Base-by-base conservation (phyloP, 106 monocot species). In the Cymbidium sinense region DNA sequence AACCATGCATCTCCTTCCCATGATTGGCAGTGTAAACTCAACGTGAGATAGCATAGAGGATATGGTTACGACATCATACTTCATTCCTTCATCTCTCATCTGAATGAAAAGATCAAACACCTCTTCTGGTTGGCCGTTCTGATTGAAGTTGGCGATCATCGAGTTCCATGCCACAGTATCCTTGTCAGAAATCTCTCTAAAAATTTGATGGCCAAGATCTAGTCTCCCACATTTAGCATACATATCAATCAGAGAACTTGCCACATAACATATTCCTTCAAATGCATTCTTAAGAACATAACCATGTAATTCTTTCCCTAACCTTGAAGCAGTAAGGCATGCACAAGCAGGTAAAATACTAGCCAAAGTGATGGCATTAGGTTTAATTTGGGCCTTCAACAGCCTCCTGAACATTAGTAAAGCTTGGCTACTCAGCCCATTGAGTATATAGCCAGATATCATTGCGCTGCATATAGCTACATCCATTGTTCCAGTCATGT, bases 151-250 rank as follows among this genome's bases (percentile, higher is more conserved):
- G 77, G 89, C 75, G 64, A 98, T 94, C 87, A 98, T 94, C 21
- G 98, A 94, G 78, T 98, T 98, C 98, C 98, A 99, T 47, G 89
- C 81, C 12, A 99, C 79, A 6, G 83, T 29, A 85, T 99, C 90
- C 72, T 74, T 99, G 18, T 82, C 73, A 55, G 79, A 73, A 58
- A 89, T 92, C 50, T 75, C 86, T n/a, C 29, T 55, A 76, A 99
- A 99, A 44, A 95, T 83, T 62, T 78, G 62, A 75, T 89, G 44
- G 44, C 87, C 84, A 73, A 89, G 82, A 43, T 94, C 92, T 43
- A 99, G 73, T 50, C 91, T 88, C 6, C 90, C 87, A 77, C 90
- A 98, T 70, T 98, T 98, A 5, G 88, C 86, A 81, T 99, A 99
- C 94, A 99, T 92, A 65, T 99, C 90, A 28, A 87, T 79, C 43